Conservation (phyloP, 129 eudicot genomes). For the Apium graveolens region DNA sequence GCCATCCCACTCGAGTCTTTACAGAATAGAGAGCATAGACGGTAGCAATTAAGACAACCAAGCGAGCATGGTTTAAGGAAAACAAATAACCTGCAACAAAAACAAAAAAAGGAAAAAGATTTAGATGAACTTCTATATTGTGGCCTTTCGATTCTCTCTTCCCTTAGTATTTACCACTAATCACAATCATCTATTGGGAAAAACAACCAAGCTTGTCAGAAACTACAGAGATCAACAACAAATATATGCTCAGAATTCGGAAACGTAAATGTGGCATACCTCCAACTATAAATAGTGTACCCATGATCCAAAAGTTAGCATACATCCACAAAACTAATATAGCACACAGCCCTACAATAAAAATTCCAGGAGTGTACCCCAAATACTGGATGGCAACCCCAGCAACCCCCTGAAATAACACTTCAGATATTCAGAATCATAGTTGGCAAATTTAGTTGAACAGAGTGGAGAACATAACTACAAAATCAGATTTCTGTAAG, state of each 20-base stretch:
- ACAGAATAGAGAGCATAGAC: conserved; percentile 70
- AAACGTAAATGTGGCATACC: conserved; percentile 37
- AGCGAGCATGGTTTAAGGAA: conserved; percentile 83
- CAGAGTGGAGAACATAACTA: background rate
- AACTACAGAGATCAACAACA: background rate
- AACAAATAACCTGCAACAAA: conserved; percentile 75
- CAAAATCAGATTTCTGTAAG: background rate
- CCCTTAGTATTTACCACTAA: background rate
- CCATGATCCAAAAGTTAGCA: conserved; percentile 98
- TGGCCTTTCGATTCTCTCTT: no score
- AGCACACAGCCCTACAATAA: conserved; percentile 82
- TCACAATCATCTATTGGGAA: background rate
- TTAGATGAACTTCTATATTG: background rate
- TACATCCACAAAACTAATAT: conserved; percentile 93
- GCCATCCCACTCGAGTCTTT: conserved; percentile 87
- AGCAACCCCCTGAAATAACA: conserved; percentile 64
- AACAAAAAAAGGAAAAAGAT: background rate
- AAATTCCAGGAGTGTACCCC: conserved; percentile 96
- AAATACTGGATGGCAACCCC: conserved; percentile 74
- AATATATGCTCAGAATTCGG: background rate
- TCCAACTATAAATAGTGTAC: conserved; percentile 85
- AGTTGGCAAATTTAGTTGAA: background rate
- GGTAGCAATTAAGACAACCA: conserved; percentile 80
- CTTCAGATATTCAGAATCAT: conserved; percentile 1
- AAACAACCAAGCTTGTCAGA: background rate